Percentiles rank a stretch among this genome's conserved stretches.
phyloP scores from a whole-genome alignment of 2,329 filamentous ascomycete species.

The Knoxdaviesia proteae region DNA sequence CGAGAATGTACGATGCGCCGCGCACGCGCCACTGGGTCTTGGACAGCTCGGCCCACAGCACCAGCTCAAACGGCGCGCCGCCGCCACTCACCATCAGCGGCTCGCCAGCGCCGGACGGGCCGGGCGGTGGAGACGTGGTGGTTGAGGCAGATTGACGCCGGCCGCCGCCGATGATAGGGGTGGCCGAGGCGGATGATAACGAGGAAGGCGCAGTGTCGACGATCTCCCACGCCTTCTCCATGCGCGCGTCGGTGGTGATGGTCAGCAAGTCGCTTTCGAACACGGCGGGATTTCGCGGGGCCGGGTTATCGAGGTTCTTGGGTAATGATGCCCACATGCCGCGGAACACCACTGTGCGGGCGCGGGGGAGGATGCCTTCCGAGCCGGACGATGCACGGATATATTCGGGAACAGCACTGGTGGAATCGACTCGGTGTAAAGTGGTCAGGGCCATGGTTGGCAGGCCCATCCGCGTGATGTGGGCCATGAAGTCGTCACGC shows the following conservation, averaged over 20 bases:
- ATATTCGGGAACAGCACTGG: conserved; percentile 5
- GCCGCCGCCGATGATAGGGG: too few species aligned
- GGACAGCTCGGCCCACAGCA: conserved; percentile 56
- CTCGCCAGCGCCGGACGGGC: conserved; percentile 22
- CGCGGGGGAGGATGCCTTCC: conserved; percentile 26
- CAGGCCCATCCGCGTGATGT: conserved; percentile 24
- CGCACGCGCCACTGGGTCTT: conserved; percentile 71
- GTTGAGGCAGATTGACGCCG: too few species aligned
- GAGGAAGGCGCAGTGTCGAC: conserved; percentile 18
- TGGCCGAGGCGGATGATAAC: too few species aligned
- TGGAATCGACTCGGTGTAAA: conserved; percentile 16
- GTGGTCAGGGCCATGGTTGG: conserved; percentile 30
- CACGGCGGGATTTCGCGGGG: conserved; percentile 43
- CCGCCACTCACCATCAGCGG: conserved; percentile 29
- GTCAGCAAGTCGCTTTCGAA: conserved; percentile 63
- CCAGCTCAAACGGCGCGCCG: conserved; percentile 56
- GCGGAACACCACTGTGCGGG: conserved; percentile 65
- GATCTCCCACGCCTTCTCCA: conserved; percentile 64
- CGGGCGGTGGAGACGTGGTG: conserved; percentile 5
- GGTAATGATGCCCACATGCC: conserved; percentile 64
- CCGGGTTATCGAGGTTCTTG: conserved; percentile 50
- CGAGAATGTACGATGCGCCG: conserved; percentile 57
- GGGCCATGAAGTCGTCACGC: conserved; percentile 29
- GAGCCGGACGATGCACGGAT: conserved; percentile 13
- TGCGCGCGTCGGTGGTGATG: conserved; percentile 74